Evolutionary conservation across 352 stramenopile species (phyloP), one percentile per base, ranked within the genome.

Genomic region (Phytophthora colocasiae): DNA sequence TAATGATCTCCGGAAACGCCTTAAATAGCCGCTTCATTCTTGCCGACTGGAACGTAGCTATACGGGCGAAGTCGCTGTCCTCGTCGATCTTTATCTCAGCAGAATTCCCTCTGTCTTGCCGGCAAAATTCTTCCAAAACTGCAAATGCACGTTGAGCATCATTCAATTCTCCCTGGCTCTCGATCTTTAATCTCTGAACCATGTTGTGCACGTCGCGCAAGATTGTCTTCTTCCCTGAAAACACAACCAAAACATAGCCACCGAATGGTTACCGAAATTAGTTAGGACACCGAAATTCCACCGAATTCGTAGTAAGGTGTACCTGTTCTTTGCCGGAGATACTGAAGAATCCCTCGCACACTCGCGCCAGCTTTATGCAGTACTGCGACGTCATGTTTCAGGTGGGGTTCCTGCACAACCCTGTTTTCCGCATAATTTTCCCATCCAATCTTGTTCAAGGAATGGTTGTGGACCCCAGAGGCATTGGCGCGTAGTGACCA

Each of bases 181-280:
- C 7, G 5, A 12, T 39, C 17, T 38, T 38, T 9, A 50, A 26
- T 15, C n/a, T 6, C 29, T 68, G 60, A 0, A 68, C 12, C 31
- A 50, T 39, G 60, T 63, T 63, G 43, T 63, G 60, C 10, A 63
- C 61, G 31, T 63, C 61, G 14, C 32, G 10, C 5, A 63, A 14
- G 1, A 2, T 58, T 1, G 41, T 48, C 27, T 43, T 48, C 32
- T 65, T 67, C 5, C 26, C 46, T 65, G 24, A 48, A 12, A 31
- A 47, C 6, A 44, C 14, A 15, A 47, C 34, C 34, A 15, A 52
- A 48, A 34, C 17, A 40, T 29, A 5, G 34, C 6, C 15, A 47
- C 36, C 36, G 12, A 52, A 48, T 1, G 32, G 6, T 17, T 8
- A 44, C 47, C 14, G n/a, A 54, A 44, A 1, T 43, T 2, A 36